Percentiles rank a stretch among this genome's conserved stretches.
Conservation (phyloP, 2,329 filamentous ascomycete species). For the Zopfia rhizophila region DNA sequence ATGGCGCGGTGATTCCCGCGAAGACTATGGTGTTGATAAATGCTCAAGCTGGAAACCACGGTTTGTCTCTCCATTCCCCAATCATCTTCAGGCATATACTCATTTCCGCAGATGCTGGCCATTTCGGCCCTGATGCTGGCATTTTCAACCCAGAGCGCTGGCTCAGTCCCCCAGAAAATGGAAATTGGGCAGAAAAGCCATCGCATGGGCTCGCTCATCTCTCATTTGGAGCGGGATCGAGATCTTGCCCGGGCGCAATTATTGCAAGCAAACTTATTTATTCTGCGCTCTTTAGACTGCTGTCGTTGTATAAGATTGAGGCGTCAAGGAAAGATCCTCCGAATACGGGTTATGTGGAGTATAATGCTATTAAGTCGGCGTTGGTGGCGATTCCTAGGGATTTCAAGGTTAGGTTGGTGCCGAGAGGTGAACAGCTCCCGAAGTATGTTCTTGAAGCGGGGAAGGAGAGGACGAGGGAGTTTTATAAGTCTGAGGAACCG, state of each 20-base stretch:
- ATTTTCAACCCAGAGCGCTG: conserved; percentile 63
- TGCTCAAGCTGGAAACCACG: conserved; percentile 65
- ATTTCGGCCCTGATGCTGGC: conserved; percentile 59
- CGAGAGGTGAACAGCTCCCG: conserved; percentile 56
- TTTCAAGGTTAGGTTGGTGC: conserved; percentile 67
- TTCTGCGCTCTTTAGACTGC: conserved; percentile 59
- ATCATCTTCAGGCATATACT: background rate
- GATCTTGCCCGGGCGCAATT: conserved; percentile 63
- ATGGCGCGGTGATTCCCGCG: conserved; percentile 62
- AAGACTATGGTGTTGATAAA: conserved; percentile 67
- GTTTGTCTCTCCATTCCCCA: conserved; percentile 37
- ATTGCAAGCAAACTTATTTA: conserved; percentile 64
- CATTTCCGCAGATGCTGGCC: conserved; percentile 60
- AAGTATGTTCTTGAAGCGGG: conserved; percentile 56
- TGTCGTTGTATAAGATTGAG: conserved; percentile 62
- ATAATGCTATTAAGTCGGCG: conserved; percentile 69
- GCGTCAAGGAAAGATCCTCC: conserved; percentile 62
- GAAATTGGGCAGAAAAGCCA: conserved; percentile 41
- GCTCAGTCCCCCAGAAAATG: conserved; percentile 49
- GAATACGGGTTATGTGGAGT: conserved; percentile 71
- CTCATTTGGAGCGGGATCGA: conserved; percentile 64
- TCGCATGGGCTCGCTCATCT: conserved; percentile 49
- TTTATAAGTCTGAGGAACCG: conserved; percentile 57
- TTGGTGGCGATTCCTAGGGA: conserved; percentile 69
- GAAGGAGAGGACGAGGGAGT: conserved; percentile 58